phyloP scores from a whole-genome alignment of 169 alveolate genomes.

The Eimeria falciformis region DNA sequence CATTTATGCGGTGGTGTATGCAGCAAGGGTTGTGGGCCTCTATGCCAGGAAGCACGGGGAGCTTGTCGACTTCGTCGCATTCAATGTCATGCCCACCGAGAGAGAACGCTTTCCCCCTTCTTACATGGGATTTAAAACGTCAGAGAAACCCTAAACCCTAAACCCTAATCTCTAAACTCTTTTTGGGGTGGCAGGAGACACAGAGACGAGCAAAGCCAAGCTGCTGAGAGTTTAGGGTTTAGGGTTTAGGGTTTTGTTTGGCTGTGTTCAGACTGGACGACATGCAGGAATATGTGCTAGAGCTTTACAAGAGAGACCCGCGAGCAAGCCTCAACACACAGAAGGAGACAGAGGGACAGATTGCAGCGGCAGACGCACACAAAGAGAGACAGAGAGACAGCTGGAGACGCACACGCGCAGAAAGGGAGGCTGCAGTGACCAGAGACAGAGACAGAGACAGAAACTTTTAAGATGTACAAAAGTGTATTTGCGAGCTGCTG shows the following conservation, averaged over 20 bases:
- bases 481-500: neutral
- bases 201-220: too few species aligned
- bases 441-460: neutral
- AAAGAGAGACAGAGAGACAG: neutral
- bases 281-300: conserved; percentile 29
- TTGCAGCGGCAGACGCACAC: neutral
- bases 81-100: conserved; percentile 38
- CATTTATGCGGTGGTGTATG: conserved; percentile 28
- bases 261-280: neutral
- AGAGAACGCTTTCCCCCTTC: conserved; percentile 42
- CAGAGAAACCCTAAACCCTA: conserved; percentile 6
- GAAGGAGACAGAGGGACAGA: conserved; percentile 5
- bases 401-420: neutral
- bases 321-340: neutral
- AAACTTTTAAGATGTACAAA: neutral
- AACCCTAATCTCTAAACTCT: conserved; percentile 28
- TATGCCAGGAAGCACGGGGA: conserved; percentile 57
- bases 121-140: conserved; percentile 60
- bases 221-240: conserved; percentile 21
- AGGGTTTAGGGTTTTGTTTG: conserved; percentile 12
- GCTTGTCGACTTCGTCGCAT: conserved; percentile 8
- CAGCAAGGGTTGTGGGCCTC: conserved; percentile 34
- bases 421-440: neutral
- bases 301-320: conserved; percentile 30
- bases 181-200: neutral